Evolutionary conservation across 495 filamentous ascomycete genomes (phyloP).

Genomic region (Copromyces sp.): DNA sequence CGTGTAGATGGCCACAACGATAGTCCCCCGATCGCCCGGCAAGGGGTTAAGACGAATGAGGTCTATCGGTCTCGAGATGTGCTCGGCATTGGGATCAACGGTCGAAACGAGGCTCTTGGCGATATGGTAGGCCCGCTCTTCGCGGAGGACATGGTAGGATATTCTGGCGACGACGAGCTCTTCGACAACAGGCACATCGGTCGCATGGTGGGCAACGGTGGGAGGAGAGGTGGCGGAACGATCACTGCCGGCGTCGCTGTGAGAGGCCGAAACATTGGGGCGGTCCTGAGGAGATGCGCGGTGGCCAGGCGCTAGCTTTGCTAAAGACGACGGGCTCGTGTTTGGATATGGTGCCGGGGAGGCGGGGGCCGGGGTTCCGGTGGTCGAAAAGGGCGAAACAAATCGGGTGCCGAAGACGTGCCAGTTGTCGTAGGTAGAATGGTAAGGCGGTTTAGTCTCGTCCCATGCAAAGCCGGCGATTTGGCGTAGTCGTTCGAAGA

Average conservation of each 20-base stretch:
- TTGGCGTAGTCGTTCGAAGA: constrained; percentile 63
- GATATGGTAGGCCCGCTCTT: constrained; percentile 80
- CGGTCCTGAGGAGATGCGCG: constrained; percentile 29
- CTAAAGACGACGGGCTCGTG: constrained; percentile 21
- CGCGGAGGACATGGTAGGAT: constrained; percentile 65
- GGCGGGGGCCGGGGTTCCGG: constrained; percentile 16
- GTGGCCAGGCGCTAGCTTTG: constrained; percentile 17
- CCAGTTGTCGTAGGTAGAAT: constrained; percentile 78
- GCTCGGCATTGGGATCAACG: constrained; percentile 60
- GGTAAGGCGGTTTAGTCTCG: constrained; percentile 56
- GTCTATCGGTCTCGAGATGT: constrained; percentile 67
- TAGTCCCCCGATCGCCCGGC: constrained; percentile 50
- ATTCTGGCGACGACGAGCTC: constrained; percentile 61
- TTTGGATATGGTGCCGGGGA: constrained; percentile 10
- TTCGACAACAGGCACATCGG: constrained; percentile 29
- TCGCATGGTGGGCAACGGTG: constrained; percentile 11
- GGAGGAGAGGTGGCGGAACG: constrained; percentile 26
- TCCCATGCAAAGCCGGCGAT: constrained; percentile 71
- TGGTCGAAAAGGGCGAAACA: constrained; percentile 31
- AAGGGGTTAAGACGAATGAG: constrained; percentile 54
- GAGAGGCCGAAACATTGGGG: constrained; percentile 15
- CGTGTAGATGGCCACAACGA: constrained; percentile 69
- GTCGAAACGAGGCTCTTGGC: constrained; percentile 57
- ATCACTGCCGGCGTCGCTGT: constrained; percentile 30
- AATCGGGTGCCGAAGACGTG: constrained; percentile 39